Percentiles rank a stretch among this genome's conserved stretches.
Conservation (phyloP, 2,329 filamentous ascomycete species). For the Mycosphaerelloides madeirae region DNA sequence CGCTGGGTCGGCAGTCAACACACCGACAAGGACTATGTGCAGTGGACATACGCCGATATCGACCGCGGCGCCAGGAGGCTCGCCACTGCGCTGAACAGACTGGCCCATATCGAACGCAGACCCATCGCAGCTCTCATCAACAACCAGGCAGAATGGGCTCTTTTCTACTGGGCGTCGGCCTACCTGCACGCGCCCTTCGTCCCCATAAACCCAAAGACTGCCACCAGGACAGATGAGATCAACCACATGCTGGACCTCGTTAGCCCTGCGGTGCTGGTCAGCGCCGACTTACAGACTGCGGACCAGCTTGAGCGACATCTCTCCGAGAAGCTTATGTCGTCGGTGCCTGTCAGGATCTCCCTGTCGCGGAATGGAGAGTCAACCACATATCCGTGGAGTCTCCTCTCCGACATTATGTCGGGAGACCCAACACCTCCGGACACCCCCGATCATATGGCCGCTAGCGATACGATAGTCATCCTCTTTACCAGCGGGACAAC, state of each 20-base stretch:
- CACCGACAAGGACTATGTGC: constrained; percentile 23
- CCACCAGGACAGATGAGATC: constrained; percentile 27
- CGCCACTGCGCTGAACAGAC: constrained; percentile 27
- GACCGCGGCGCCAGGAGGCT: constrained; percentile 30
- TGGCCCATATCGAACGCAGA: constrained; percentile 28
- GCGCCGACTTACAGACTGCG: constrained; percentile 24
- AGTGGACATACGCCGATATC: constrained; percentile 31
- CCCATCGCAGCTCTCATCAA: constrained; percentile 30
- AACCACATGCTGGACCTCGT: constrained; percentile 31
- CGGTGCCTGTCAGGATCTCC: constrained; percentile 24
- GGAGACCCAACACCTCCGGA: constrained; percentile 30
- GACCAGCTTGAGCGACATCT: constrained; percentile 27
- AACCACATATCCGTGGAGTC: constrained; percentile 21
- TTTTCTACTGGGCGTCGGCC: constrained; percentile 31
- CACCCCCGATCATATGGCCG: constrained; percentile 26
- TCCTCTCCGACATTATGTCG: constrained; percentile 28
- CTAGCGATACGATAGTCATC: constrained; percentile 36
- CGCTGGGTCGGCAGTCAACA: constrained; percentile 30
- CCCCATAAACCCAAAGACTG: constrained; percentile 30
- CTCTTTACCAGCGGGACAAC: constrained; percentile 51
- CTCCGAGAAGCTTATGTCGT: constrained; percentile 21
- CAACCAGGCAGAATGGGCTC: constrained; percentile 33
- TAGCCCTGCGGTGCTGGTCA: constrained; percentile 26
- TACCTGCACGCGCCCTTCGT: constrained; percentile 32
- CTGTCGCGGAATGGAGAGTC: constrained; percentile 17